Percentiles rank a stretch among this genome's conserved stretches.
phyloP scores from a whole-genome alignment of 176 grass and related monocot species.

The Oryza officinalis region DNA sequence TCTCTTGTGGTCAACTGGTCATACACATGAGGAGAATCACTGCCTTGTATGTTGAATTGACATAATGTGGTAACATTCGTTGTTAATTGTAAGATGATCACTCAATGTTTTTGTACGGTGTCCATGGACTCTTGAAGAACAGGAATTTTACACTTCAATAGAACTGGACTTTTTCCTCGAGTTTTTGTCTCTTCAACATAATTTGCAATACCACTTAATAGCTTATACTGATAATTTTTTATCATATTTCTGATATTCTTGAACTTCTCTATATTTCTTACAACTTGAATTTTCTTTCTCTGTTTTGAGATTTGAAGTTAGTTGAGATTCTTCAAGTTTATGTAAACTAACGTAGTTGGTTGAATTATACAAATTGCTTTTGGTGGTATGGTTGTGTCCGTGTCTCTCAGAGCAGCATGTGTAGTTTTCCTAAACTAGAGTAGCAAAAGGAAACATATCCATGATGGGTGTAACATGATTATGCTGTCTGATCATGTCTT shows the following conservation, averaged over 20 bases:
- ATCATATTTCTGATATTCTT: not conserved
- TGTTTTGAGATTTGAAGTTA: not conserved
- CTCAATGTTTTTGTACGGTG: constrained; percentile 19
- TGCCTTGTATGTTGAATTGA: constrained; percentile 5
- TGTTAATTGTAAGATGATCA: not conserved
- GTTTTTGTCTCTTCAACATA: not conserved
- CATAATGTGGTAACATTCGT: constrained; percentile 11
- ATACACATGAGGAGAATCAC: not conserved
- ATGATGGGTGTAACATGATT: constrained; percentile 20
- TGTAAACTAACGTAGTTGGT: not conserved
- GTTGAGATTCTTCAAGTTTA: not conserved
- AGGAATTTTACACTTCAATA: not conserved
- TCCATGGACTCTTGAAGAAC: not conserved
- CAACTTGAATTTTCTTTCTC: not conserved
- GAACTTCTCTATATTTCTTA: not conserved
- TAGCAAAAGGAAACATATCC: not conserved
- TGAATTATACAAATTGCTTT: not conserved
- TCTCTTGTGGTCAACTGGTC: not conserved
- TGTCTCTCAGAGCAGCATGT: not conserved
- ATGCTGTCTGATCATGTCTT: not conserved
- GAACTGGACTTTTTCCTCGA: not conserved
- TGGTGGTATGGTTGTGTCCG: not conserved
- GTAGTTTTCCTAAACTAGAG: not conserved
- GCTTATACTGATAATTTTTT: not conserved
- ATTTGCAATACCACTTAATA: not conserved